Evolutionary conservation across 805 yeast genomes (phyloP), one percentile per base, ranked within the genome.

Genomic region (Candida sithepensis): DNA sequence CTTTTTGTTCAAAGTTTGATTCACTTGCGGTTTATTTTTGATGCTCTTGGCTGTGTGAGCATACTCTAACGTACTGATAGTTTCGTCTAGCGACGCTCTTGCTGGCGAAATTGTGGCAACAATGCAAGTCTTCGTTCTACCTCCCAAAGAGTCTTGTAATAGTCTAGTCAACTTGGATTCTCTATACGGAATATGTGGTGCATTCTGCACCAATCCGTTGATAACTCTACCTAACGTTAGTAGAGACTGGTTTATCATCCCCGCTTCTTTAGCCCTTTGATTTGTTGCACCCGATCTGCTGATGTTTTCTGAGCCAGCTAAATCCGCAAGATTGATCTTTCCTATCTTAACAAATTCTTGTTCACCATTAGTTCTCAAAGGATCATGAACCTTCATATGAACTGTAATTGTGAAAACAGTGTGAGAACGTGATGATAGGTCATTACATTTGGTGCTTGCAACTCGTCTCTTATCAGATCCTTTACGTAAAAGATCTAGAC

Each of bases 281-380:
- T 85, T 81, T 22, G 82, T 75, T 0, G 96, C 96, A 4, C 97
- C 97, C 0, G 96, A 86, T 56, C 88, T 72, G 53, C 72, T 79
- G 47, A 91, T 84, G 62, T 89, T 89, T 63, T 91, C 97, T 7
- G 94, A 85, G 0, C 97, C 97, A 0, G 97, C 97, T 54, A 90
- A 73, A 67, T 90, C 97, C 6, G 90, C 96, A 30, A 88, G 67
- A 58, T 88, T 86, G 62, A 88, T 75, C 59, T 88, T 88, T 5
- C 89, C 83, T 37, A 72, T 67, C 53, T 81, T 69, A 50, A 75
- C 74, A 21, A 70, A 55, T 47, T 78, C 82, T 57, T 77, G 79
- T 4, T 75, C 75, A 2, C 77, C 74, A 18, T 52, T 54, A 12
- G 46, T 30, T 46, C 53, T 50, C 2, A 70, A 59, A 2, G 76